Evolutionary conservation across 371 early-diverging fungal genomes (phyloP).

Genomic region (Mucor racemosus): DNA sequence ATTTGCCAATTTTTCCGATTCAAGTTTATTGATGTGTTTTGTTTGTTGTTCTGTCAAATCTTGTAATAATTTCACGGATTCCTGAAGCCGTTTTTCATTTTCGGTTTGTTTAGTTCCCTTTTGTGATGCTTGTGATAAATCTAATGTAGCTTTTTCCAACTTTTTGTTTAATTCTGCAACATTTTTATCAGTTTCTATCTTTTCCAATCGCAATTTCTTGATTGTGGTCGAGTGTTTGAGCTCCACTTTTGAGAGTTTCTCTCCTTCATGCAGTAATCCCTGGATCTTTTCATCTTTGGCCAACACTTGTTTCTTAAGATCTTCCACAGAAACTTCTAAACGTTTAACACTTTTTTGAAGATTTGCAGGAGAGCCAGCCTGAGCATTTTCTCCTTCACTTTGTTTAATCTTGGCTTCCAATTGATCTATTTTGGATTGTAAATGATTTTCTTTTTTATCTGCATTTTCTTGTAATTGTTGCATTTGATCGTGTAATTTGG

Average conservation of each 20-base stretch:
- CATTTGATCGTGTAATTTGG: conserved; percentile 62
- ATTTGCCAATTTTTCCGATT: conserved; percentile 51
- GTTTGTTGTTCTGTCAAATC: conserved; percentile 68
- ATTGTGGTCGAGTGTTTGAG: conserved; percentile 72
- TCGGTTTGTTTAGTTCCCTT: conserved; percentile 55
- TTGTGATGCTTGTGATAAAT: conserved; percentile 58
- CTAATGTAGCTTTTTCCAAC: conserved; percentile 56
- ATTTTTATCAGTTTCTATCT: conserved; percentile 65
- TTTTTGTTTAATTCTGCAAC: conserved; percentile 63
- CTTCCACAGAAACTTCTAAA: conserved; percentile 54
- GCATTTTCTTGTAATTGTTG: conserved; percentile 51
- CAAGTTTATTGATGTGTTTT: conserved; percentile 65
- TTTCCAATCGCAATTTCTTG: conserved; percentile 74
- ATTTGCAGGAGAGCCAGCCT: conserved; percentile 11
- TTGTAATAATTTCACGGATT: conserved; percentile 54
- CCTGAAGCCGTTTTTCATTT: conserved; percentile 61
- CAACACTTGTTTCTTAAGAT: conserved; percentile 54
- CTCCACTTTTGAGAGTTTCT: conserved; percentile 80
- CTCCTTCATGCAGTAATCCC: conserved; percentile 72
- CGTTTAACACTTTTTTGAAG: conserved; percentile 28
- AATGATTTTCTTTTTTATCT: conserved; percentile 26
- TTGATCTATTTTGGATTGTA: conserved; percentile 12
- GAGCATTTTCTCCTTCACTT: not conserved
- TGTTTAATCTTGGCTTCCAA: conserved; percentile 13
- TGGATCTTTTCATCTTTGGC: conserved; percentile 69